phyloP scores from a whole-genome alignment of 768 basidiomycete genomes.

The Nevesoporus exiguus region DNA sequence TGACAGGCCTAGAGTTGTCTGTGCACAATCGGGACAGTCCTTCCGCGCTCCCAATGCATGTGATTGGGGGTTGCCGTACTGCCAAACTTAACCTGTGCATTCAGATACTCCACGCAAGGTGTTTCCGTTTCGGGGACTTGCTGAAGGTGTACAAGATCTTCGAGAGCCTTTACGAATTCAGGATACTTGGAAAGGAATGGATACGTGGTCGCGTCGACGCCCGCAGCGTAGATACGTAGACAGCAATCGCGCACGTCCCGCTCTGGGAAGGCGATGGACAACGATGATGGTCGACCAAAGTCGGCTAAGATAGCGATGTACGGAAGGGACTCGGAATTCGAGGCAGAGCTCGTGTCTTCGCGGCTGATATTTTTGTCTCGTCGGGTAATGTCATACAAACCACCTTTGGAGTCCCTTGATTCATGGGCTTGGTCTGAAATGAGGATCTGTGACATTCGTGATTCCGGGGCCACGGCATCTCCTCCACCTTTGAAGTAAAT shows the following conservation, averaged over 20 bases:
- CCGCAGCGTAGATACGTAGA: conserved; percentile 6
- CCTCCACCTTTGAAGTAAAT: too few relatives aligned
- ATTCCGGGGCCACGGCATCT: not conserved
- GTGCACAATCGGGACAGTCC: not conserved
- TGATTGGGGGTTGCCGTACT: not conserved
- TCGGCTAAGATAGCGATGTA: conserved; percentile 14
- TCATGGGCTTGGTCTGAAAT: not conserved
- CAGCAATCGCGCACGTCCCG: not conserved
- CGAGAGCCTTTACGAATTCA: not conserved
- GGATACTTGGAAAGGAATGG: conserved; percentile 4
- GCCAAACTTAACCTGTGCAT: not conserved
- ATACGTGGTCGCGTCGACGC: not conserved
- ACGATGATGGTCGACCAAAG: not conserved
- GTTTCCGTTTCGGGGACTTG: not conserved
- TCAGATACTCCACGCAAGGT: not conserved
- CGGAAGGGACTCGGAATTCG: not conserved
- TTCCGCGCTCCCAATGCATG: conserved; percentile 9
- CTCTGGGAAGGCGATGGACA: conserved; percentile 4
- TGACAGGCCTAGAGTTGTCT: too few relatives aligned
- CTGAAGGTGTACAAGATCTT: not conserved
- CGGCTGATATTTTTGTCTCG: not conserved
- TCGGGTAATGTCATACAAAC: not conserved
- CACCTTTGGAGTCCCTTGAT: not conserved
- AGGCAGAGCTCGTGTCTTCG: too few relatives aligned
- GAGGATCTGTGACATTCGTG: not conserved